Evolutionary conservation across 208 protist genomes (phyloP).

Genomic region (Endotrypanum monterogeii): DNA sequence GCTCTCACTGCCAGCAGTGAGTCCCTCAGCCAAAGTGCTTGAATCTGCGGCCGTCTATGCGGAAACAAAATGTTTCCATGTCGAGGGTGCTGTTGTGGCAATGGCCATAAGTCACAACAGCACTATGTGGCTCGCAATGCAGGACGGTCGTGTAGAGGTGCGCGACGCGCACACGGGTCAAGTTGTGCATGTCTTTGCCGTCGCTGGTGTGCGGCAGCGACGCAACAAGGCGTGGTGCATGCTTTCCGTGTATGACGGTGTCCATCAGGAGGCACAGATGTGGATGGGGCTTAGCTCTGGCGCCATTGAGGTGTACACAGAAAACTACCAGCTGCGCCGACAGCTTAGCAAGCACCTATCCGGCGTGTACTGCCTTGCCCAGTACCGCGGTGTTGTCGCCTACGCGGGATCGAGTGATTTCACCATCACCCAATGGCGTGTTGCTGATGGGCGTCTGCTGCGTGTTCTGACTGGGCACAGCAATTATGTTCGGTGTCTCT

Average conservation of each 20-base stretch:
- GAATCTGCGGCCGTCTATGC: conserved; percentile 19
- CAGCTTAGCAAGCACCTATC: conserved; percentile 76
- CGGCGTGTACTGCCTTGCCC: conserved; percentile 79
- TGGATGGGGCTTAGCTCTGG: conserved; percentile 87
- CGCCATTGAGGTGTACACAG: conserved; percentile 74
- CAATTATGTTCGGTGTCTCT: conserved; percentile 88
- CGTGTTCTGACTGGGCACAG: conserved; percentile 73
- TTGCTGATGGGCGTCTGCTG: conserved; percentile 55
- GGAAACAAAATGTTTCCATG: conserved; percentile 47
- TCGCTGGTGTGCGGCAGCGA: conserved; percentile 22
- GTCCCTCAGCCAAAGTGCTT: neutral
- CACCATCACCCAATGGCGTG: conserved; percentile 80
- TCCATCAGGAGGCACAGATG: conserved; percentile 43
- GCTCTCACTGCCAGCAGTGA: no score
- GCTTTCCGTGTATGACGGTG: conserved; percentile 32
- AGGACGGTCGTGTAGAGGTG: conserved; percentile 72
- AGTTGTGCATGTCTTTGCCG: conserved; percentile 58
- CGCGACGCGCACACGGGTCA: conserved; percentile 61
- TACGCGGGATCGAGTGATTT: conserved; percentile 86
- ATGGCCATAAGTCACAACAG: conserved; percentile 52
- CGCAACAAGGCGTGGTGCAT: conserved; percentile 48
- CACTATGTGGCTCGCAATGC: conserved; percentile 72
- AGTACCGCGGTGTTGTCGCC: conserved; percentile 46
- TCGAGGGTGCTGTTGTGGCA: conserved; percentile 40
- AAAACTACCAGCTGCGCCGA: conserved; percentile 46